Evolutionary conservation across 2,329 filamentous ascomycete species (phyloP).

Genomic region (Fusarium sp.): DNA sequence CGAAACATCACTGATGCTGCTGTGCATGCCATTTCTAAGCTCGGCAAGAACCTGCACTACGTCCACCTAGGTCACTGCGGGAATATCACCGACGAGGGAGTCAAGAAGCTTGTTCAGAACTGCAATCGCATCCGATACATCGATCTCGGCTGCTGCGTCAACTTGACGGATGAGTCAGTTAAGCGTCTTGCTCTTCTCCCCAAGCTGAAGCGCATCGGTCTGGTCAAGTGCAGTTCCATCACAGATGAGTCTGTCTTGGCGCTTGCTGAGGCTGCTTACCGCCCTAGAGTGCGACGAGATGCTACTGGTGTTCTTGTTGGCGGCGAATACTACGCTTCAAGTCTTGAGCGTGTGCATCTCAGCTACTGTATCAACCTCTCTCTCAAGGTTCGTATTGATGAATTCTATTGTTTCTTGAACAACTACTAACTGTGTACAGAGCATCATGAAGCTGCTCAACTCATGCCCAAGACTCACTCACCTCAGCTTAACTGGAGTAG

Average conservation of each 20-base stretch:
- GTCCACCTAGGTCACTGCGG: constrained; percentile 95
- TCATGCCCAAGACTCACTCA: constrained; percentile 94
- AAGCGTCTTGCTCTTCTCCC: constrained; percentile 86
- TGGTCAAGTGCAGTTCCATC: constrained; percentile 93
- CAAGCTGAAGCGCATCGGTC: constrained; percentile 92
- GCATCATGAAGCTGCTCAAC: constrained; percentile 89
- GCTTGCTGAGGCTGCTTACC: constrained; percentile 77
- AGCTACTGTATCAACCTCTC: constrained; percentile 93
- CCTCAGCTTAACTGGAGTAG: constrained; percentile 92
- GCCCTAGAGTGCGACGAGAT: constrained; percentile 63
- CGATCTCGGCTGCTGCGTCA: constrained; percentile 93
- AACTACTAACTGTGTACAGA: constrained; percentile 63
- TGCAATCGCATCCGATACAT: constrained; percentile 98
- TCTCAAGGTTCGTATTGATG: constrained; percentile 72
- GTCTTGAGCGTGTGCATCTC: constrained; percentile 92
- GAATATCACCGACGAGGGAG: constrained; percentile 89
- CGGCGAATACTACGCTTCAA: constrained; percentile 69
- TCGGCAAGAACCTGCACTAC: constrained; percentile 97
- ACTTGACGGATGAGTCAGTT: constrained; percentile 89
- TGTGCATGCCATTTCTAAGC: constrained; percentile 85
- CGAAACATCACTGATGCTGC: constrained; percentile 90
- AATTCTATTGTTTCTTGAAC: neutral
- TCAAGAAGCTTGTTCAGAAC: constrained; percentile 82
- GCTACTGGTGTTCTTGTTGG: constrained; percentile 59
- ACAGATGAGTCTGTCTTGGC: constrained; percentile 91